These are phyloP conservation scores for Aureobasidium sp. DNA, from an alignment of 2,329 filamentous ascomycete species.

Conservation along the genomic window DNA sequence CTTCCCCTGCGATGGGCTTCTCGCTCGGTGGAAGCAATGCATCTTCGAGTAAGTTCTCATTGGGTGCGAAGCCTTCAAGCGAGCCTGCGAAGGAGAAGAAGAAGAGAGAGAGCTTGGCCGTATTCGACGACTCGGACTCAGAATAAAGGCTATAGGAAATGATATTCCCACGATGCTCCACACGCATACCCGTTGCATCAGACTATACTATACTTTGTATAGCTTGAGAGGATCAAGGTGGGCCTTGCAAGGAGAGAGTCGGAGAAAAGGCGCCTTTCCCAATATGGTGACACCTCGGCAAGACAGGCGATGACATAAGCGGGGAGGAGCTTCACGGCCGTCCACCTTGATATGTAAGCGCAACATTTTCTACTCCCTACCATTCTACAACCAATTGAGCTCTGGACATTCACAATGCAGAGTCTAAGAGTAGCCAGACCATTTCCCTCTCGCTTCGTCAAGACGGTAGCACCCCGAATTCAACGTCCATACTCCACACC, in stretches of 20 bases:
- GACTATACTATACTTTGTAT: not conserved
- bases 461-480: not conserved
- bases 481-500: slow-evolving; percentile 5
- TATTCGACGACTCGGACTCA: slow-evolving; percentile 75
- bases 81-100: slow-evolving; percentile 45
- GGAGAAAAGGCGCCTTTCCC: not conserved
- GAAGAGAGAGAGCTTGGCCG: slow-evolving; percentile 66
- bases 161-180: not conserved
- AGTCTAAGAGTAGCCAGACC: slow-evolving; percentile 4
- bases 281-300: not conserved
- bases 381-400: not conserved
- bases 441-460: slow-evolving; percentile 10
- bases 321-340: not conserved
- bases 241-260: not conserved
- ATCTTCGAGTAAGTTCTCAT: not conserved
- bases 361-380: not conserved
- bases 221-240: not conserved
- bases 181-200: not conserved
- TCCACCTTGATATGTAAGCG: not conserved
- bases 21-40: slow-evolving; percentile 18
- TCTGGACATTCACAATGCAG: not conserved
- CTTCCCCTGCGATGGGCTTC: slow-evolving; percentile 23
- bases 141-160: slow-evolving; percentile 26
- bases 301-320: slow-evolving; percentile 3
- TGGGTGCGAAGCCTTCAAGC: not conserved